These are phyloP conservation scores for Phylloporus scabripes DNA, from an alignment of 768 basidiomycete species.

Conservation along the genomic window DNA sequence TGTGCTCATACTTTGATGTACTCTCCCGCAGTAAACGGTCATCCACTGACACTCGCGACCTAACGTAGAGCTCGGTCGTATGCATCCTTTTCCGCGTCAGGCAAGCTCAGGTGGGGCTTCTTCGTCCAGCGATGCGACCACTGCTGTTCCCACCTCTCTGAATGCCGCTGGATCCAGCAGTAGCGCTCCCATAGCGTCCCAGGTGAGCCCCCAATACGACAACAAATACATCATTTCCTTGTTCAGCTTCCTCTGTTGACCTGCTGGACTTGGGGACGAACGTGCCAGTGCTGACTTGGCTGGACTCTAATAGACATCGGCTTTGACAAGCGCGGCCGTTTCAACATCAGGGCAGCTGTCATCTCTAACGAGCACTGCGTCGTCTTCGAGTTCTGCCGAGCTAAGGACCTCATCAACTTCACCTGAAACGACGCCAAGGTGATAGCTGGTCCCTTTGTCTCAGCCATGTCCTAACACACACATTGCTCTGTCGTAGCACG, in stretches of 20 bases:
- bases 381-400: neutral
- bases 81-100: neutral
- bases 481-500: slow-evolving; percentile 1
- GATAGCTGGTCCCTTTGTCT: neutral
- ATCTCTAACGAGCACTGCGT: neutral
- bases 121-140: neutral
- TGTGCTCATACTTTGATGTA: too few relatives aligned
- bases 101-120: neutral
- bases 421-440: slow-evolving; percentile 14
- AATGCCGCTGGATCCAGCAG: neutral
- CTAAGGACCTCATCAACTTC: slow-evolving; percentile 2
- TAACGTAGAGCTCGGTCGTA: neutral
- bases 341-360: neutral
- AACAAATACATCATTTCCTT: neutral
- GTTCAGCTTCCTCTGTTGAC: neutral
- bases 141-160: neutral
- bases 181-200: neutral
- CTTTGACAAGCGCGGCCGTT: neutral
- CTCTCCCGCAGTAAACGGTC: too few relatives aligned
- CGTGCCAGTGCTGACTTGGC: neutral
- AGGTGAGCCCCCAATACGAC: neutral
- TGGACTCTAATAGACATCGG: slow-evolving; percentile 1
- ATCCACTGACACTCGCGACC: neutral
- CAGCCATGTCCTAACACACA: neutral
- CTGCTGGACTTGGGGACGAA: neutral